These are phyloP conservation scores for Avena sativa DNA, from an alignment of 176 grass and related monocot species.

Conservation along the genomic window DNA sequence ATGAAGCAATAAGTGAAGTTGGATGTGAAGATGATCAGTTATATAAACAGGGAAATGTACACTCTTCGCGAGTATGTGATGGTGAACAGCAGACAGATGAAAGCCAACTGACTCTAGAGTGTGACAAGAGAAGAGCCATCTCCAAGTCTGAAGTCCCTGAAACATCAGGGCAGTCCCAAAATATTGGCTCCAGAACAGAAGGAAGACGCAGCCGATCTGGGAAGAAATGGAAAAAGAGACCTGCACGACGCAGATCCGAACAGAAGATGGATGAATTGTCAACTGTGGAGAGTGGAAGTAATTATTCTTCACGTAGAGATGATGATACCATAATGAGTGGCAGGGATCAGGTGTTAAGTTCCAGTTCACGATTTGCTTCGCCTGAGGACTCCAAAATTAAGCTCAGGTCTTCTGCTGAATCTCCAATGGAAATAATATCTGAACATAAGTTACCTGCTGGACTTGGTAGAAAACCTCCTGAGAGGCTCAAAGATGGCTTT, in stretches of 20 bases:
- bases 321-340: constrained; percentile 69
- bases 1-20: constrained; percentile 72
- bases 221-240: constrained; percentile 98
- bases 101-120: constrained; percentile 76
- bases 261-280: constrained; percentile 87
- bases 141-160: constrained; percentile 71
- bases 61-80: constrained; percentile 45
- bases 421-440: constrained; percentile 76
- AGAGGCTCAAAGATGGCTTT: constrained; percentile 80
- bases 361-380: constrained; percentile 95
- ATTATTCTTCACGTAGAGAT: constrained; percentile 68
- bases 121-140: constrained; percentile 72
- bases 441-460: constrained; percentile 54
- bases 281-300: constrained; percentile 68
- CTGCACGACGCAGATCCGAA: constrained; percentile 76
- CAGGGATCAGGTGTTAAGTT: constrained; percentile 81
- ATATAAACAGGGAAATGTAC: constrained; percentile 69
- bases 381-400: constrained; percentile 83
- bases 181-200: constrained; percentile 73
- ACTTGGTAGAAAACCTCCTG: constrained; percentile 48
- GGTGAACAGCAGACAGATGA: constrained; percentile 70
- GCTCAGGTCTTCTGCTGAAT: constrained; percentile 70
- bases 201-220: constrained; percentile 75
- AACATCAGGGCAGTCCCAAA: constrained; percentile 62
- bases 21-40: constrained; percentile 64